These are phyloP conservation scores for Saccharomycopsis javanensis DNA, from an alignment of 805 yeast genomes.

Conservation along the genomic window DNA sequence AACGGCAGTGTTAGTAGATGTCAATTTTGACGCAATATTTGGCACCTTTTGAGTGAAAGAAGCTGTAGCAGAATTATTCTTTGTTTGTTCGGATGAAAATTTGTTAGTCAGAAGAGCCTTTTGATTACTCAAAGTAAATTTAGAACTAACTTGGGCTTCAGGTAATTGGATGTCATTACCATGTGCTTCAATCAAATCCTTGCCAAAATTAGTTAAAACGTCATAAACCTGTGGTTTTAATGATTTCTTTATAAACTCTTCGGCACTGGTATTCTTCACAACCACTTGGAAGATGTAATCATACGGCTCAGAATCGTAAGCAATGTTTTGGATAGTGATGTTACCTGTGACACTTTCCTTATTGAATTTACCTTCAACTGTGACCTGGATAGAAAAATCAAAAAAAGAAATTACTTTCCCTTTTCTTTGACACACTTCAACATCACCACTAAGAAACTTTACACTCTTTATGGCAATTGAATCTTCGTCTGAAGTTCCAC, in stretches of 20 bases:
- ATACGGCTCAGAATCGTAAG: constrained; percentile 80
- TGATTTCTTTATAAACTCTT: constrained; percentile 39
- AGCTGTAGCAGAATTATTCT: constrained; percentile 3
- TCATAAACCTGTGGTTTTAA: constrained; percentile 64
- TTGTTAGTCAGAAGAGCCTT: constrained; percentile 16
- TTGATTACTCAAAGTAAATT: constrained; percentile 44
- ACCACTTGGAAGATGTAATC: constrained; percentile 80
- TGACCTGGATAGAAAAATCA: constrained; percentile 49
- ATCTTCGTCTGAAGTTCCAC: constrained; percentile 23
- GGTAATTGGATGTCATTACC: constrained; percentile 85
- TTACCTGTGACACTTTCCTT: constrained; percentile 44
- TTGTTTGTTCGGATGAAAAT: constrained; percentile 18
- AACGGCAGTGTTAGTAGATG: constrained; percentile 18
- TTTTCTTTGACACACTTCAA: constrained; percentile 93
- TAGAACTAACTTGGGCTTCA: constrained; percentile 50
- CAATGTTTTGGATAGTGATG: constrained; percentile 80
- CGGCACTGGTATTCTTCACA: constrained; percentile 45
- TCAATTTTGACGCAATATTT: constrained; percentile 13
- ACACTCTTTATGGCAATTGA: constrained; percentile 32
- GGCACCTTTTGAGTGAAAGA: constrained; percentile 7
- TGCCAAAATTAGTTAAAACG: constrained; percentile 56
- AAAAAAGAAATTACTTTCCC: constrained; percentile 91
- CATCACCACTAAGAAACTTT: constrained; percentile 80
- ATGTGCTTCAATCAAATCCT: constrained; percentile 62
- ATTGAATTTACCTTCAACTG: constrained; percentile 10